Conservation (phyloP, 345 rosid species). For the Syzygium aqueum region DNA sequence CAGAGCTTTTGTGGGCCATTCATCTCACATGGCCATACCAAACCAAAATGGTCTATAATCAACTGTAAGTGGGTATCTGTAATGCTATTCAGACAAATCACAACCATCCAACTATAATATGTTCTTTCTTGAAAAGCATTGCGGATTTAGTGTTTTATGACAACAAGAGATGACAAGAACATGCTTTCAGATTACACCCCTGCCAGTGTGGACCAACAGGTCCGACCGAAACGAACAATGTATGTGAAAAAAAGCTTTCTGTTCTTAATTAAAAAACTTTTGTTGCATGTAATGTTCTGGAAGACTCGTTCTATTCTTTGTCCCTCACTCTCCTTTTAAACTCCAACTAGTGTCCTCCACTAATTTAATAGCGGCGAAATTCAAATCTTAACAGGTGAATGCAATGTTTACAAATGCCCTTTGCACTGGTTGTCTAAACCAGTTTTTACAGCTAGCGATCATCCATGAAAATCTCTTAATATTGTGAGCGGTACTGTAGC, state of each 20-base stretch:
- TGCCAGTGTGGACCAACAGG: not conserved
- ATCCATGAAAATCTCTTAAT: not conserved
- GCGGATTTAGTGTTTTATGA: not conserved
- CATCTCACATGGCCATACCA: constrained; percentile 3
- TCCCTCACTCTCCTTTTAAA: not conserved
- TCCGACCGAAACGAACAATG: not conserved
- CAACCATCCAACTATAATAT: not conserved
- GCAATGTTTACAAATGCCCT: not conserved
- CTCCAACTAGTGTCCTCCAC: not conserved
- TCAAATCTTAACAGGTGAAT: not conserved
- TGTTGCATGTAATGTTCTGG: not conserved
- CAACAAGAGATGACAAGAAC: not conserved
- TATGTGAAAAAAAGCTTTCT: not conserved
- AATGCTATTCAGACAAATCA: not conserved
- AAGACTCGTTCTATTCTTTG: not conserved
- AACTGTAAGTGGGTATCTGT: not conserved
- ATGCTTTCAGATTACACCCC: not conserved
- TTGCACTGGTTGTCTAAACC: not conserved
- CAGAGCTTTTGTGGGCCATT: constrained; percentile 1
- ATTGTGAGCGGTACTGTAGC: not conserved
- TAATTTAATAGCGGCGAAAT: not conserved
- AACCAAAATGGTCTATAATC: not conserved
- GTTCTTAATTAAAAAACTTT: not conserved
- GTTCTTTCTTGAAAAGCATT: not conserved
- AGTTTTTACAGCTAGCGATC: not conserved